Evolutionary conservation across 805 yeast genomes (phyloP), one percentile per base, ranked within the genome.

Genomic region (Yarrowia porcina): DNA sequence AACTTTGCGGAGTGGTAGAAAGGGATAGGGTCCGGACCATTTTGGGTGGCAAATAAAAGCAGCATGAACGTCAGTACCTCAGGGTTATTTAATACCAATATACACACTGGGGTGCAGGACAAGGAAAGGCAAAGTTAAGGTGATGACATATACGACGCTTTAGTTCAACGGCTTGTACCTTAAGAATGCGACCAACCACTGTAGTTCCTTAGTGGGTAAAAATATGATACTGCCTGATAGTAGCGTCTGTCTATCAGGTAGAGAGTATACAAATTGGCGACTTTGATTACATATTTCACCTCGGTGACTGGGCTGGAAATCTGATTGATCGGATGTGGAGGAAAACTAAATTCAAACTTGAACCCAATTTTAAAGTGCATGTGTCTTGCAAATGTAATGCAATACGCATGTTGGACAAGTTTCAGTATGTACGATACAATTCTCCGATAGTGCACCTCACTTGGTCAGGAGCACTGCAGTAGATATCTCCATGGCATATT

Each of bases 101-200:
- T 12, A 17, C 20, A 17, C 10, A 9, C 17, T 2, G 2, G 38
- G 9, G 8, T 35, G 7, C 35, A 32, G 35, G 27, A 39, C 44
- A 39, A 39, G 21, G 44, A 39, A 17, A 12, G 27, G 47, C 36
- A 45, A 45, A 20, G 52, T 45, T 45, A n/a, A 20, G 25, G 52
- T 30, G 52, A 45, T 45, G 52, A 18, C 36, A 12, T 45, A 45
- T 45, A 45, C 52, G 52, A 45, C 33, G 21, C 12, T 45, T 45
- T 45, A 45, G 52, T 36, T 12, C 15, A 45, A 45, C 52, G 52
- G 52, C 25, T 5, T 21, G 30, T 41, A 21, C 45, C 45, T 41
- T 21, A n/a, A n/a, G n/a, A n/a, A n/a, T n/a, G n/a, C n/a, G n/a
- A n/a, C n/a, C n/a, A n/a, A n/a, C n/a, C n/a, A n/a, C n/a, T n/a